Base-by-base conservation (phyloP, 768 basidiomycete genomes). In the Tephrocybe sp. region DNA sequence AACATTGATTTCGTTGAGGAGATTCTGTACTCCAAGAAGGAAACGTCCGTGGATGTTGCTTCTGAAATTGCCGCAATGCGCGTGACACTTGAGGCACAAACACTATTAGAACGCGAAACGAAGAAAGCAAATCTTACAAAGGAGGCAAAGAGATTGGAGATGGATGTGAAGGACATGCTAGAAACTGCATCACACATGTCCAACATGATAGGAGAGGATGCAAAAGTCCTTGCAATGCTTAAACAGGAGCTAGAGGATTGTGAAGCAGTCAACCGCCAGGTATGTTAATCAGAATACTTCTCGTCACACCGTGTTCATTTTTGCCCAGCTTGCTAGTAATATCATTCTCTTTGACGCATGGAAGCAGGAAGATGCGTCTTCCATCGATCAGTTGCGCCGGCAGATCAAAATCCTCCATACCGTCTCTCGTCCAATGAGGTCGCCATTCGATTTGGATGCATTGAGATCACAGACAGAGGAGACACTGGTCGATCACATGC, bases 341-440 rank as follows among this genome's bases (percentile, higher is more conserved):
- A 17, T 62, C 14, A 16, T 62, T 26, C 36, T 56, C 23, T 46
- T 54, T 34, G 56, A 62, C 33, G 43, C 42, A 48, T 54, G 57
- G 57, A 62, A 60, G 22, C 32, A 53, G 34, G 58, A 59, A 36
- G 62, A 68, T 35, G 45, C 35, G 5, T 48, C 34, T 7, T 49
- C 53, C 26, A 63, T 72, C 12, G 46, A 56, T 20, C 56, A 58
- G 7, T 42, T 72, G 17, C 63, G 56, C 13, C 51, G 53, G 8
- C 59, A 65, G 43, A 42, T 71, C 0, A 59, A 62, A 33, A 52
- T 45, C 8, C 64, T 69, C 12, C 55, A 62, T 32, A 45, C 51
- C 7, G 49, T 56, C 17, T 45, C 45, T 32, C 51, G 45, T 8
- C 54, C 57, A n/a, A 50, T 53, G 14, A 48, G 58, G 38, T 31